Conservation (phyloP, 371 early-diverging fungal genomes). For the Cokeromyces recurvatus region DNA sequence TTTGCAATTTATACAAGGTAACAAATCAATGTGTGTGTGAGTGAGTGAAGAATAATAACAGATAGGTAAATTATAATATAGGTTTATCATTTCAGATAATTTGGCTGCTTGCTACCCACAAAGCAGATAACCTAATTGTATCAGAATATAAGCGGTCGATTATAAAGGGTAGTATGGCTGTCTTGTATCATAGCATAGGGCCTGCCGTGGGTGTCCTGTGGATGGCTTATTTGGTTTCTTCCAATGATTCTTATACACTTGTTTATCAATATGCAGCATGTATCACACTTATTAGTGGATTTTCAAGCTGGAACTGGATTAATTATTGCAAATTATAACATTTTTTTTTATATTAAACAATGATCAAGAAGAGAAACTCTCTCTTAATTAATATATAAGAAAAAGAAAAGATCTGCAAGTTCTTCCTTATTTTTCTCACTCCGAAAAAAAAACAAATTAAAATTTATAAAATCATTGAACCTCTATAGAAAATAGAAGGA, state of each 20-base stretch:
- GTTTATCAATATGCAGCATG: conserved; percentile 25
- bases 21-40: not conserved
- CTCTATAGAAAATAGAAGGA: too few species aligned
- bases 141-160: conserved; percentile 24
- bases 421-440: too few species aligned
- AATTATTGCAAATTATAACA: too few species aligned
- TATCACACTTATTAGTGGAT: conserved; percentile 20
- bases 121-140: conserved; percentile 20
- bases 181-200: conserved; percentile 27
- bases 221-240: conserved; percentile 17
- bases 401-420: too few species aligned
- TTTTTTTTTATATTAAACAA: too few species aligned
- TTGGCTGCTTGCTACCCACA: conserved; percentile 27
- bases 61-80: too few species aligned
- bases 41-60: too few species aligned
- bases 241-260: conserved; percentile 5
- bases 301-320: conserved; percentile 37
- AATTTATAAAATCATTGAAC: too few species aligned
- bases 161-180: conserved; percentile 24
- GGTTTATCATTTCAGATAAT: conserved; percentile 21
- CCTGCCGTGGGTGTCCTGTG: conserved; percentile 26
- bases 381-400: too few species aligned
- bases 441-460: too few species aligned
- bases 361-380: too few species aligned
- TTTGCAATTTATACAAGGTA: conserved; percentile 29